Base-by-base conservation (phyloP, 1,284 basidiomycete species). In the Ceratobasidium theobromae region DNA sequence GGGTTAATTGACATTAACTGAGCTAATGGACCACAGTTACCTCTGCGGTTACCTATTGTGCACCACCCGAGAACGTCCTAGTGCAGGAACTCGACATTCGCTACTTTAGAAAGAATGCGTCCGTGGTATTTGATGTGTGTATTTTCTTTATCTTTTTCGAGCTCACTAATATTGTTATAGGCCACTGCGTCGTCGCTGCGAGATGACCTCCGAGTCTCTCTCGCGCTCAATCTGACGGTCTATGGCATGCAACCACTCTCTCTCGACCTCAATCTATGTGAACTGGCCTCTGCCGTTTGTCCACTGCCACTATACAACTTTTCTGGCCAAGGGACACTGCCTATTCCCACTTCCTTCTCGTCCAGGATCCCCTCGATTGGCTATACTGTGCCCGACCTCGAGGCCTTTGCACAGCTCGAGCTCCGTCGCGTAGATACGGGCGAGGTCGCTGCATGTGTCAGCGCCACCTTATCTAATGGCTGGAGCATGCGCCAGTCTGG, bases 381-480 rank as follows among this genome's bases (percentile, higher is more conserved):
- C 0, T 99, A 88, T 76, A 81, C 80, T 23, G 89, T 99, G 25
- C 96, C 96, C 8, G 90, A 98, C 75, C 81, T 98, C 14, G 94
- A 98, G 75, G 94, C 91, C 0, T 93, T 87, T 70, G 94, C 87
- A 0, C 90, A 93, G 69, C 79, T 99, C 57, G 84, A 87, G 8
- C 82, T 98, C 25, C 83, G 80, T 0, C 86, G 93, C 69, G 80
- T 85, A 40, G 78, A 79, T 52, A 89, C 88, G 1, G 85, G 86
- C 49, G 76, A 85, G 3, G 80, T 91, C 67, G 91, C 88, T 49
- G 93, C 93, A 0, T 99, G 95, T 72, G 82, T 98, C 2, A 93
- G 96, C 75, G 86, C 93, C 6, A 96, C 94, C 0, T 79, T 98
- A 3, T 87, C 91, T 21, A 99, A 98, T 74, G 95, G 95, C 9